Evolutionary conservation across 495 filamentous ascomycete genomes (phyloP), one percentile per base, ranked within the genome.

Genomic region (Hypoxylon rickii): DNA sequence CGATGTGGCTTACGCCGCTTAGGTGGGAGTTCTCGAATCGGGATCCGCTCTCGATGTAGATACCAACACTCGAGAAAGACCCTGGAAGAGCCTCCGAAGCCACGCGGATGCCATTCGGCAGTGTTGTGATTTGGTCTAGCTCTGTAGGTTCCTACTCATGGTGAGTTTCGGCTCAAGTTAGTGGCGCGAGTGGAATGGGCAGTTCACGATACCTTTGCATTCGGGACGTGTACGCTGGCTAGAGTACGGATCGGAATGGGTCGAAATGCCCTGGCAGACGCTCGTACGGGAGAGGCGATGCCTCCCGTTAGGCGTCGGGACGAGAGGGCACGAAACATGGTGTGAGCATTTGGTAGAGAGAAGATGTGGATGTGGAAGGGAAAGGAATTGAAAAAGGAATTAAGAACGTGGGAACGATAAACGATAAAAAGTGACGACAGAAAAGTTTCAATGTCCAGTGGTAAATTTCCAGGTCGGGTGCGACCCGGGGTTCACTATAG

Each of bases 1-100:
- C 88, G 45, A 99, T 92, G 71, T 99, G 94, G 71, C 90, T 96
- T 32, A 96, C 90, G 21, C 94, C 94, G 42, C 89, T 84, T 38
- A 97, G 74, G 36, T 84, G 86, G 12, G 87, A 79, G 65, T 86
- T 94, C 73, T 99, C 94, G 73, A 95, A 97, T 52, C 94, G 84
- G 24, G 94, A 99, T 7, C 94, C 94, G 29, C 92, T 92, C 71
- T 97, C 93, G 72, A 99, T 85, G 73, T 96, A 99, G 21, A 99
- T 92, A 44, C 94, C 94, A 19, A 99, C 84, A 41, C 90, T 94
- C 6, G 93, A 89, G 73, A 99, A 99, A 66, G 91, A 89, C 29
- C 96, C 94, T 2, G 95, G 94, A 15, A 97, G 81, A 49, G 94
- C 92, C 67, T 99, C 94, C 37, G 93, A 96, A 13, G 94, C 94